These are phyloP conservation scores for Saururus chinensis DNA, from an alignment of 164 flowering plant species.

Conservation along the genomic window DNA sequence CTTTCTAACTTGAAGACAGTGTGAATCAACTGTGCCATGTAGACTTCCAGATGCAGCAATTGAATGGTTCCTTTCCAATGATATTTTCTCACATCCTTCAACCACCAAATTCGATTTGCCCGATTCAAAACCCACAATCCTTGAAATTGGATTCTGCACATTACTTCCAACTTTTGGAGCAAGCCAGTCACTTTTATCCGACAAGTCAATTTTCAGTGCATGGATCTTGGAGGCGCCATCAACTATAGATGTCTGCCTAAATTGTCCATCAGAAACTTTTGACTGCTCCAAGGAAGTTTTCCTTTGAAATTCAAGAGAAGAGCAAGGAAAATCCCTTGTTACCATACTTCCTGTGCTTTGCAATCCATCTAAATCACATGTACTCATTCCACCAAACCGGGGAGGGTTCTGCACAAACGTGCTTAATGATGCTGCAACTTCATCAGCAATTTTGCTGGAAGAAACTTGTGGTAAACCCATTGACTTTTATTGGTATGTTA, in stretches of 20 bases:
- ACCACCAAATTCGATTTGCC: constrained; percentile 15
- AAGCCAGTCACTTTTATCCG: constrained; percentile 18
- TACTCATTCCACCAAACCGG: constrained; percentile 19
- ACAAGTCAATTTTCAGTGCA: constrained; percentile 22
- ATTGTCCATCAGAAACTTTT: constrained; percentile 15
- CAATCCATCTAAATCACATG: constrained; percentile 38
- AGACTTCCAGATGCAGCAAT: constrained; percentile 10
- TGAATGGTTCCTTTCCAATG: constrained; percentile 10
- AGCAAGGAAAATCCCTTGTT: constrained; percentile 14
- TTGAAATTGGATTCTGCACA: constrained; percentile 39
- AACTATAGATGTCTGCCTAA: constrained; percentile 10
- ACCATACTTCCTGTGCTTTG: constrained; percentile 7
- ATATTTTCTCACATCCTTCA: constrained; percentile 14
- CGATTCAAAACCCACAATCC: constrained; percentile 68
- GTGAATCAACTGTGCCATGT: constrained; percentile 21
- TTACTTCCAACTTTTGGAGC: constrained; percentile 23
- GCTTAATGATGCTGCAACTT: constrained; percentile 27
- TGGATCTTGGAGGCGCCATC: constrained; percentile 23
- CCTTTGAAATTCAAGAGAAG: constrained; percentile 29
- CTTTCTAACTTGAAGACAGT: constrained; percentile 48
- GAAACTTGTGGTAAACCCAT: constrained; percentile 80
- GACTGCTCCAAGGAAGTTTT: constrained; percentile 27
- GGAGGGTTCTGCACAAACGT: constrained; percentile 27
- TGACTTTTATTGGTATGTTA: neutral
- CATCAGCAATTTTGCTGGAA: constrained; percentile 29